These are phyloP conservation scores for Cordyceps fumosorosea DNA, from an alignment of 2,329 filamentous ascomycete genomes.

Conservation along the genomic window DNA sequence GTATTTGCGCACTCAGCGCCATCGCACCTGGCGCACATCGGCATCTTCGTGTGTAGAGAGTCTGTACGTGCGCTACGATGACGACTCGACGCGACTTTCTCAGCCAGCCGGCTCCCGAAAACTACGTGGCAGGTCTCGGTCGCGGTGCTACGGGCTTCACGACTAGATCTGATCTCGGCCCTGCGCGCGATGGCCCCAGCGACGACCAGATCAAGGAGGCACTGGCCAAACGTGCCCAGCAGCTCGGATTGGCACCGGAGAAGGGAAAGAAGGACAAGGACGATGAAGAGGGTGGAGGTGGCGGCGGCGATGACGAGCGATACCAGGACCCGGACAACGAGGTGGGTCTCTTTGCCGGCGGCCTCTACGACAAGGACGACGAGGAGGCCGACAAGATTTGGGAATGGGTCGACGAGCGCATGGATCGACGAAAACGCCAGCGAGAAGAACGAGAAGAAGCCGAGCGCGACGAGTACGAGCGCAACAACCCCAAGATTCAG, in stretches of 20 bases:
- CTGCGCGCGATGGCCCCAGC: constrained; percentile 87
- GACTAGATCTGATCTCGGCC: constrained; percentile 91
- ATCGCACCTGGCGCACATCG: background rate
- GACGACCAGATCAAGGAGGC: constrained; percentile 98
- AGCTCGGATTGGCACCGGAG: constrained; percentile 63
- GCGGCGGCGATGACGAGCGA: constrained; percentile 66
- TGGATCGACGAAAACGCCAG: constrained; percentile 83
- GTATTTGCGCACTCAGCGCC: background rate
- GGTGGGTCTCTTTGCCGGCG: constrained; percentile 88
- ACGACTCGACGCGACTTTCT: constrained; percentile 73
- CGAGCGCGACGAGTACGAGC: constrained; percentile 92
- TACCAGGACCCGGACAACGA: constrained; percentile 98
- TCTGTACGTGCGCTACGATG: constrained; percentile 31
- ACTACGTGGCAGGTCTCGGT: constrained; percentile 92
- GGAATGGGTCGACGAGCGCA: constrained; percentile 91
- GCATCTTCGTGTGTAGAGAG: background rate
- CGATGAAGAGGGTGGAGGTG: constrained; percentile 63
- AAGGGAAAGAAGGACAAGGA: constrained; percentile 58
- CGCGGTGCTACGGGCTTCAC: constrained; percentile 98
- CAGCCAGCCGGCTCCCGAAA: constrained; percentile 76
- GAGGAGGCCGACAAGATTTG: constrained; percentile 97
- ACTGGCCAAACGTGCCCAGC: constrained; percentile 84
- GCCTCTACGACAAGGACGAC: constrained; percentile 94
- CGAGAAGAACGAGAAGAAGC: constrained; percentile 91
- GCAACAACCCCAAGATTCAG: constrained; percentile 95